A percentile compares a stretch with the other conserved stretches of the same genome.
phyloP scores from a whole-genome alignment of 1,284 basidiomycete species.

The Vanrija sp. region DNA sequence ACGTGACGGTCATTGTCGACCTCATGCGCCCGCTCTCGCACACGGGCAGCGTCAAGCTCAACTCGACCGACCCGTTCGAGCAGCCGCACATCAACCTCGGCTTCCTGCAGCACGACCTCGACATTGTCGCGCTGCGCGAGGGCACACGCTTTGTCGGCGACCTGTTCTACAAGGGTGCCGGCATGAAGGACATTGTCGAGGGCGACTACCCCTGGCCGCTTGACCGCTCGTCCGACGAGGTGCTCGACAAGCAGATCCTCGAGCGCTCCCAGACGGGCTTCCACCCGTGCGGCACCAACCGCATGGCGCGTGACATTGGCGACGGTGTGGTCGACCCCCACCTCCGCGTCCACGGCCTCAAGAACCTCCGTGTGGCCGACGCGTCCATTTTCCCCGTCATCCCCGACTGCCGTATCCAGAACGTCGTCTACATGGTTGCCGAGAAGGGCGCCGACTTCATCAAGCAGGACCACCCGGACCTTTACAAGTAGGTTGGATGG shows the following conservation, averaged over 20 bases:
- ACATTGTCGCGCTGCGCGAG: constrained; percentile 34
- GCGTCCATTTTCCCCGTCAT: constrained; percentile 51
- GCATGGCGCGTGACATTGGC: constrained; percentile 59
- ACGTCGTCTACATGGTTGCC: constrained; percentile 58
- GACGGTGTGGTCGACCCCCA: constrained; percentile 65
- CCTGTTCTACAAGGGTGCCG: constrained; percentile 22
- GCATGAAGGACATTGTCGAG: constrained; percentile 26
- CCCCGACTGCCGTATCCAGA: constrained; percentile 45
- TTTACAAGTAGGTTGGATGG: constrained; percentile 7
- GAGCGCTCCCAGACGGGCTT: constrained; percentile 48
- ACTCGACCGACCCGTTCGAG: constrained; percentile 56
- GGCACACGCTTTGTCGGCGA: constrained; percentile 12
- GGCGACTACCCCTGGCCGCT: constrained; percentile 22
- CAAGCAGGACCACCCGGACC: constrained; percentile 34
- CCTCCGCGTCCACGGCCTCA: constrained; percentile 60
- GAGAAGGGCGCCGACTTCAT: constrained; percentile 64
- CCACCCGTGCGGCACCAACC: constrained; percentile 60
- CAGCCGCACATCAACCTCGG: constrained; percentile 60
- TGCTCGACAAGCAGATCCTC: constrained; percentile 41
- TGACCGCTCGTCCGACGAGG: constrained; percentile 10
- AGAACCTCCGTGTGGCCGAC: constrained; percentile 52
- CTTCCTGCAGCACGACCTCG: constrained; percentile 51
- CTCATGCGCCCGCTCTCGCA: constrained; percentile 12
- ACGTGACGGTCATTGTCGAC: constrained; percentile 14
- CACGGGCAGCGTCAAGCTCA: constrained; percentile 50